These are phyloP conservation scores for Ophiostoma tasmaniense DNA, from an alignment of 2,329 filamentous ascomycete species.

Conservation along the genomic window DNA sequence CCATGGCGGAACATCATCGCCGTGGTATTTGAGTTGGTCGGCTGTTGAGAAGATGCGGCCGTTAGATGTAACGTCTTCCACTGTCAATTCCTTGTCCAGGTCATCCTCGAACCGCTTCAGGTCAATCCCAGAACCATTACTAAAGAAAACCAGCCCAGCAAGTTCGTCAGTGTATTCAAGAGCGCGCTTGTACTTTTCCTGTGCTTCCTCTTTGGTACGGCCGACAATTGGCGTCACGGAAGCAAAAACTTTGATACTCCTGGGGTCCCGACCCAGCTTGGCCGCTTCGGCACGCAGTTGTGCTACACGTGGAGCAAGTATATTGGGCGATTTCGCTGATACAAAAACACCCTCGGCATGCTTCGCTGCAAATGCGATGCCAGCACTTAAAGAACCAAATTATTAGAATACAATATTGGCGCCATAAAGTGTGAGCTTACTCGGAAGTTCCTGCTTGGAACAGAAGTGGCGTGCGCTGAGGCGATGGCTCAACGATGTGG, in stretches of 20 bases:
- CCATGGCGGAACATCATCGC: not conserved
- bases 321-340: not conserved
- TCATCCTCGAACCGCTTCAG: not conserved
- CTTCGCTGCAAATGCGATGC: not conserved
- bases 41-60: not conserved
- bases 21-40: not conserved
- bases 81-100: not conserved
- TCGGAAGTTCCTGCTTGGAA: not conserved
- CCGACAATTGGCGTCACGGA: not conserved
- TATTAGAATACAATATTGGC: not conserved
- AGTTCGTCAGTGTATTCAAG: not conserved
- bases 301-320: not conserved
- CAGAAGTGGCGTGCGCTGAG: not conserved
- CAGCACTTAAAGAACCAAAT: not conserved
- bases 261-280: not conserved
- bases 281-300: not conserved
- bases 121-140: not conserved
- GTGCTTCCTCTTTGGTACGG: not conserved
- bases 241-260: not conserved
- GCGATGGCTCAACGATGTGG: not conserved
- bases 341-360: constrained; percentile 3
- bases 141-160: not conserved
- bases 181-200: not conserved
- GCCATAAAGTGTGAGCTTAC: not conserved
- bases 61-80: not conserved